Evolutionary conservation across 1,139 yeast species (phyloP).

Genomic region (Entelexis sorbosivorans): DNA sequence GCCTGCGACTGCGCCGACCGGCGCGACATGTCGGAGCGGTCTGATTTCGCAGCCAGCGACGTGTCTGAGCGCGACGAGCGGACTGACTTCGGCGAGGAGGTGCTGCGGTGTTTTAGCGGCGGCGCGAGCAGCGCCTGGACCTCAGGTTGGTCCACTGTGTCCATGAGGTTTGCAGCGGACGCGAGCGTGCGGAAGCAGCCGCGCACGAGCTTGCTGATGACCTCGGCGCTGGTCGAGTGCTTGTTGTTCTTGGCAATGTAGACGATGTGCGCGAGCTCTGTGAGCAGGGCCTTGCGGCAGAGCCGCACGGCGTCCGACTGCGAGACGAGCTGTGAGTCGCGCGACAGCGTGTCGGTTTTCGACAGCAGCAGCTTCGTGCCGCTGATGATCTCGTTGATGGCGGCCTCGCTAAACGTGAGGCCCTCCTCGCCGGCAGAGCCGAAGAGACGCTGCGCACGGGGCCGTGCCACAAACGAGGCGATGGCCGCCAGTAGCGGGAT

Average conservation of each 20-base stretch:
- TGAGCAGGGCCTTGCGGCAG: slow-evolving; percentile 65
- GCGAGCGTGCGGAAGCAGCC: slow-evolving; percentile 66
- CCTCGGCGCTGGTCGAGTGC: slow-evolving; percentile 53
- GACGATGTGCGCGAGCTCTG: slow-evolving; percentile 86
- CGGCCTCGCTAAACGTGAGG: slow-evolving; percentile 31
- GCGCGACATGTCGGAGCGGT: background rate
- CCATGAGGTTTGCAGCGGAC: slow-evolving; percentile 61
- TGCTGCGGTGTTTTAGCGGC: background rate
- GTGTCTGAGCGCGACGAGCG: background rate
- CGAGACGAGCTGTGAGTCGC: slow-evolving; percentile 70
- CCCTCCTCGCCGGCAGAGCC: slow-evolving; percentile 12
- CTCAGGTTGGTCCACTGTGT: slow-evolving; percentile 30
- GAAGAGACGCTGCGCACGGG: slow-evolving; percentile 25
- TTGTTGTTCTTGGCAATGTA: slow-evolving; percentile 75
- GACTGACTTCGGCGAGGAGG: background rate
- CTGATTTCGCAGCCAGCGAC: background rate
- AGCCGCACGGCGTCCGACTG: slow-evolving; percentile 58
- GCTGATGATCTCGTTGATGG: slow-evolving; percentile 56
- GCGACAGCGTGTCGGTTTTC: slow-evolving; percentile 70
- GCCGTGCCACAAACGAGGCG: slow-evolving; percentile 63
- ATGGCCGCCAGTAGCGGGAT: slow-evolving; percentile 55
- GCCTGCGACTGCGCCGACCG: background rate
- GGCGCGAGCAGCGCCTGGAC: slow-evolving; percentile 31
- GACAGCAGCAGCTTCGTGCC: slow-evolving; percentile 72
- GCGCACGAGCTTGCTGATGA: slow-evolving; percentile 59